Evolutionary conservation across 2,329 filamentous ascomycete genomes (phyloP).

Genomic region (Fusarium xylarioides): DNA sequence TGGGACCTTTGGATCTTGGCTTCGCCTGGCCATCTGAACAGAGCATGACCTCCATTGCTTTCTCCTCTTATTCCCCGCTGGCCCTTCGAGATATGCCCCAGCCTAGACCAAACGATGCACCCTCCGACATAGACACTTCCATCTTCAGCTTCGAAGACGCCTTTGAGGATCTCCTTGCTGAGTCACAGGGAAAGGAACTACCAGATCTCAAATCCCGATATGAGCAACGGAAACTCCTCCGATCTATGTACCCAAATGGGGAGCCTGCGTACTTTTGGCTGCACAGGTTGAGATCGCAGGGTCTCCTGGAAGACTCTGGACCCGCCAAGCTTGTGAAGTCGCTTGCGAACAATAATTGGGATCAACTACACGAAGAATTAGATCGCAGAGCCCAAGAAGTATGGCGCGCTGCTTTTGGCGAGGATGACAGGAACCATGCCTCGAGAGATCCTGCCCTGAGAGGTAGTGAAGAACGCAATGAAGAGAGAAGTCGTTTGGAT

Average conservation of each 20-base stretch:
- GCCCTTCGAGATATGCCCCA: constrained; percentile 56
- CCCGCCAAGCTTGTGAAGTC: constrained; percentile 23
- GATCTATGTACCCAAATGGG: constrained; percentile 51
- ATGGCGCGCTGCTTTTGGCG: constrained; percentile 38
- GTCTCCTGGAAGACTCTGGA: constrained; percentile 49
- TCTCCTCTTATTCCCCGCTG: constrained; percentile 45
- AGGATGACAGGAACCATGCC: constrained; percentile 16
- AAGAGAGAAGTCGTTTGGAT: constrained; percentile 8
- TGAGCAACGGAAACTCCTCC: constrained; percentile 49
- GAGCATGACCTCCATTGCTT: constrained; percentile 38
- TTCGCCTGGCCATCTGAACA: constrained; percentile 22
- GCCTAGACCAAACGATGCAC: constrained; percentile 57
- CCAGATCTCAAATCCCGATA: constrained; percentile 51
- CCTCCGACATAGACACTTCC: constrained; percentile 47
- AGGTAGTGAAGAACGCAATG: neutral
- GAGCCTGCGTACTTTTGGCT: constrained; percentile 56
- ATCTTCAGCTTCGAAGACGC: constrained; percentile 65
- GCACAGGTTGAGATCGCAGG: constrained; percentile 49
- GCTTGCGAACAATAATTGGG: constrained; percentile 39
- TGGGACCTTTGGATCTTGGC: constrained; percentile 31
- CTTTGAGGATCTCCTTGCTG: constrained; percentile 65
- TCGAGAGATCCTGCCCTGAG: constrained; percentile 1
- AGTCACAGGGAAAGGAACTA: constrained; percentile 54
- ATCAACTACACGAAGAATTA: constrained; percentile 46
- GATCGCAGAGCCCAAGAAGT: constrained; percentile 41